These are phyloP conservation scores for Talaromyces funiculosus DNA, from an alignment of 2,329 filamentous ascomycete genomes.

Conservation along the genomic window DNA sequence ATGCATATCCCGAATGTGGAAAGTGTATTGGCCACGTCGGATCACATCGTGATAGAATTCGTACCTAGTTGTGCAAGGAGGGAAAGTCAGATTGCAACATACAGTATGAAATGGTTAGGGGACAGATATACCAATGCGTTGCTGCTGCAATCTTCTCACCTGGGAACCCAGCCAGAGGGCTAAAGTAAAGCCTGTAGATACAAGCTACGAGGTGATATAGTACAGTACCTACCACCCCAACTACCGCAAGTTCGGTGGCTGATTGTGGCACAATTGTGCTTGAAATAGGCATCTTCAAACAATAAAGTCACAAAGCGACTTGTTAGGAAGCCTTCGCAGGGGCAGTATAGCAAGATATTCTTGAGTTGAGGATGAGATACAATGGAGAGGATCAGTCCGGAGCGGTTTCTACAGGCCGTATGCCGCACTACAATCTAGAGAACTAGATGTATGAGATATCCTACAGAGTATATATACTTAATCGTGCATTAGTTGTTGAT, in stretches of 20 bases:
- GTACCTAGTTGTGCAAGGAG: conserved; percentile 13
- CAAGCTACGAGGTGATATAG: background rate
- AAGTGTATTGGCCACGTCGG: conserved; percentile 19
- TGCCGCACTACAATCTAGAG: background rate
- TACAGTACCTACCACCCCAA: background rate
- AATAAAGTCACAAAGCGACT: background rate
- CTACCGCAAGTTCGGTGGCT: background rate
- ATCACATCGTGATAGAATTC: conserved; percentile 27
- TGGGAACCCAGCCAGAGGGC: conserved; percentile 29
- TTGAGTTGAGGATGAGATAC: background rate
- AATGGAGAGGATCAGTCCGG: background rate
- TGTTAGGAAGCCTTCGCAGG: background rate
- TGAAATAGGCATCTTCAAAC: background rate
- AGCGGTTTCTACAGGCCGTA: background rate
- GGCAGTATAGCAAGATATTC: background rate
- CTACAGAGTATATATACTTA: background rate
- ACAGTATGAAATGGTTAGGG: conserved; percentile 30
- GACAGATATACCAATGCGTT: conserved; percentile 21
- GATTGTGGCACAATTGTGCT: background rate
- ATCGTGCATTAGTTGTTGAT: background rate
- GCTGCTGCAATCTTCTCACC: conserved; percentile 30
- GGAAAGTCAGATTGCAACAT: conserved; percentile 17
- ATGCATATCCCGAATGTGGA: conserved; percentile 22
- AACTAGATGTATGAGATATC: no score
- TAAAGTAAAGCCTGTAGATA: conserved; percentile 29